These are phyloP conservation scores for Penicillium vulpinum DNA, from an alignment of 2,329 filamentous ascomycete genomes.

Conservation along the genomic window DNA sequence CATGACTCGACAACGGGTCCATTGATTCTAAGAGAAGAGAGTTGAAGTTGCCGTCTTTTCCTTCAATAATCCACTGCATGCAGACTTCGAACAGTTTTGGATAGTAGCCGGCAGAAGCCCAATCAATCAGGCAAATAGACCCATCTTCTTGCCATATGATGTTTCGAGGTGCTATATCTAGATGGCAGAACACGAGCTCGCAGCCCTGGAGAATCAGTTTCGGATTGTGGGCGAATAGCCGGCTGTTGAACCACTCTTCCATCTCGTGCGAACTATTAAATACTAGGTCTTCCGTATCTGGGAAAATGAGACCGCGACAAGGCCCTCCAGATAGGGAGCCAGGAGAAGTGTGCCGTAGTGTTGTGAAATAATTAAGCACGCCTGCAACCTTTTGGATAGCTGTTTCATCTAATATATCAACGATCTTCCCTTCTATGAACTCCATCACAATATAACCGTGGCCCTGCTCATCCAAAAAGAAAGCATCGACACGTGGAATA, in stretches of 20 bases:
- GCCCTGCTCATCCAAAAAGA: constrained; percentile 15
- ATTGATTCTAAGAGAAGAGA: constrained; percentile 5
- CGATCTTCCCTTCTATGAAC: constrained; percentile 19
- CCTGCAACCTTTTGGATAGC: constrained; percentile 12
- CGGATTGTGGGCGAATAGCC: constrained; percentile 14
- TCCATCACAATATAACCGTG: constrained; percentile 25
- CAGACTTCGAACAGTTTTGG: constrained; percentile 26
- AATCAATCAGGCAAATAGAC: constrained; percentile 25
- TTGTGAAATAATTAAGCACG: constrained; percentile 18
- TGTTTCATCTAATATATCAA: constrained; percentile 18
- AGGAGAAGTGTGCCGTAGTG: constrained; percentile 5
- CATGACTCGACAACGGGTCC: not conserved
- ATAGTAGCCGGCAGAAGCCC: constrained; percentile 26
- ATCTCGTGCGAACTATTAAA: constrained; percentile 16
- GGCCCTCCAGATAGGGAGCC: constrained; percentile 11
- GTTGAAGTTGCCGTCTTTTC: constrained; percentile 7
- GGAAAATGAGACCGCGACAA: constrained; percentile 20
- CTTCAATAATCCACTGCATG: constrained; percentile 9
- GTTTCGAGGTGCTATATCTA: constrained; percentile 22
- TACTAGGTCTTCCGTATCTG: constrained; percentile 18
- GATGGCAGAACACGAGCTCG: constrained; percentile 16
- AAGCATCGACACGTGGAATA: constrained; percentile 18
- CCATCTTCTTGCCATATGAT: constrained; percentile 24
- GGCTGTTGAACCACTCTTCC: constrained; percentile 25
- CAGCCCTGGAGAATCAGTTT: constrained; percentile 1